Percentiles rank a stretch among this genome's conserved stretches.
phyloP scores from a whole-genome alignment of 1,139 yeast species.

The Lodderomyces jiufengensis region DNA sequence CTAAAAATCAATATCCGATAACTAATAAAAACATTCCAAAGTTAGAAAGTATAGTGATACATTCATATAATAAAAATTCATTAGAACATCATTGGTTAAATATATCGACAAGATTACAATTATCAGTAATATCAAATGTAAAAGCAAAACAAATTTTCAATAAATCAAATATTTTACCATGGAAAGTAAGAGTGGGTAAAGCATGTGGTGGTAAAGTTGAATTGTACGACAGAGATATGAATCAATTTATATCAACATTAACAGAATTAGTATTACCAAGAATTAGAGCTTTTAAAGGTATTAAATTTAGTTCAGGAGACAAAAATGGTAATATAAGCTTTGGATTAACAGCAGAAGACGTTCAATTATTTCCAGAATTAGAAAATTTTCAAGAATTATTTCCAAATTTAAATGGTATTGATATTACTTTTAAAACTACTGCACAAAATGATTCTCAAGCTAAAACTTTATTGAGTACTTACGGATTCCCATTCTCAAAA shows the following conservation, averaged over 20 bases:
- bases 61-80: slow-evolving; percentile 76
- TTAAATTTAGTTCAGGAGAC: slow-evolving; percentile 77
- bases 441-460: slow-evolving; percentile 93
- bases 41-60: slow-evolving; percentile 61
- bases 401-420: slow-evolving; percentile 84
- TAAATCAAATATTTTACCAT: slow-evolving; percentile 75
- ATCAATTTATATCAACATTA: slow-evolving; percentile 80
- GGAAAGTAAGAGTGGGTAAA: slow-evolving; percentile 87
- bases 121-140: slow-evolving; percentile 90
- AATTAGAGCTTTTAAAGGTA: slow-evolving; percentile 81
- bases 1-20: slow-evolving; percentile 70
- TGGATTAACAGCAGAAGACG: slow-evolving; percentile 76
- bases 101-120: slow-evolving; percentile 72
- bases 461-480: slow-evolving; percentile 76
- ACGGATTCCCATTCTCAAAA: slow-evolving; percentile 70
- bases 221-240: slow-evolving; percentile 76
- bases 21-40: slow-evolving; percentile 68
- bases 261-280: slow-evolving; percentile 93
- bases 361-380: slow-evolving; percentile 86
- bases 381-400: slow-evolving; percentile 88
- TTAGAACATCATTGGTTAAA: slow-evolving; percentile 70
- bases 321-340: slow-evolving; percentile 80
- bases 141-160: slow-evolving; percentile 75
- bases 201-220: slow-evolving; percentile 89
- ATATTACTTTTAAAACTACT: slow-evolving; percentile 78